These are phyloP conservation scores for Globisporangium spinosum DNA, from an alignment of 352 stramenopile species.

Conservation along the genomic window DNA sequence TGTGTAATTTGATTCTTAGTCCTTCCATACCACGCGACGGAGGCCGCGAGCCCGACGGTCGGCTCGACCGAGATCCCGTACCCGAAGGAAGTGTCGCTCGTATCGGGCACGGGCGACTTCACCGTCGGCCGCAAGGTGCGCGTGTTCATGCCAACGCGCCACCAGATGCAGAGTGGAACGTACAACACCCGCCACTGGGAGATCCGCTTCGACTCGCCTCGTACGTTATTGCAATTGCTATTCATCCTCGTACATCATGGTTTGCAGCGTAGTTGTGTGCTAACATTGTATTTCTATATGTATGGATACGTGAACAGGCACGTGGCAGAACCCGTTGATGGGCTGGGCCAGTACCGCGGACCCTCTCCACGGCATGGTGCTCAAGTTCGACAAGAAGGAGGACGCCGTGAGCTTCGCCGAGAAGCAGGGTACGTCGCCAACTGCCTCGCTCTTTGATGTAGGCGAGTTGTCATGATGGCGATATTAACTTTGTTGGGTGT, in stretches of 20 bases:
- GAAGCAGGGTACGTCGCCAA: slow-evolving; percentile 43
- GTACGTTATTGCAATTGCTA: slow-evolving; percentile 8
- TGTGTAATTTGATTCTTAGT: slow-evolving; percentile 25
- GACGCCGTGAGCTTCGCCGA: slow-evolving; percentile 78
- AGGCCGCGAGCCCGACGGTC: slow-evolving; percentile 42
- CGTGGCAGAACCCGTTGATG: slow-evolving; percentile 94
- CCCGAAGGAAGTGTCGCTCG: slow-evolving; percentile 57
- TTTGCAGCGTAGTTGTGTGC: not conserved
- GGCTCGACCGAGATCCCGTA: slow-evolving; percentile 50
- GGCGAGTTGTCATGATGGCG: not conserved
- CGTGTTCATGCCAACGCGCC: slow-evolving; percentile 70
- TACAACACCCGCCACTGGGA: slow-evolving; percentile 86
- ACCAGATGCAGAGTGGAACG: slow-evolving; percentile 85
- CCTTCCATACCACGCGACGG: slow-evolving; percentile 56
- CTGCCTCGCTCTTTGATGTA: not conserved
- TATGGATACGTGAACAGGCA: slow-evolving; percentile 15
- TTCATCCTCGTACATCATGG: not conserved
- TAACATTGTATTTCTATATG: not conserved
- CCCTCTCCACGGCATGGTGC: slow-evolving; percentile 75
- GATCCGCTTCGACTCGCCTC: slow-evolving; percentile 67
- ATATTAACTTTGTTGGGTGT: not conserved
- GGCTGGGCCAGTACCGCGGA: slow-evolving; percentile 91
- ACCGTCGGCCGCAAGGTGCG: slow-evolving; percentile 59
- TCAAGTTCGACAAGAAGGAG: slow-evolving; percentile 89
- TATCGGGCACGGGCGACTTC: slow-evolving; percentile 65